Base-by-base conservation (phyloP, 2,329 filamentous ascomycete genomes). In the Macroventuria anomochaeta region DNA sequence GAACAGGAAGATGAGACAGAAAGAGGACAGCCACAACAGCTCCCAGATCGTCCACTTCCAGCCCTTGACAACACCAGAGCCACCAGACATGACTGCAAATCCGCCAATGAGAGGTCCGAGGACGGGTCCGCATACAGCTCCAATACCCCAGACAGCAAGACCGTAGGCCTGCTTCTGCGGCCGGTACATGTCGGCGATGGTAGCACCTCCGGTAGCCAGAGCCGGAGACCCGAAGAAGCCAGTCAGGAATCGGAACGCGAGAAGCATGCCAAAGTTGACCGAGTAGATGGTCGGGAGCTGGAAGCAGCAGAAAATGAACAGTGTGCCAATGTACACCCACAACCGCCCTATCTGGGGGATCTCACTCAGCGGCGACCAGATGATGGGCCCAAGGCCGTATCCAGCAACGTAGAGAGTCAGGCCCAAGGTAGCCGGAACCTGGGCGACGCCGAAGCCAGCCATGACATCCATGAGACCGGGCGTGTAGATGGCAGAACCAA, bases 401-500 rank as follows among this genome's bases (percentile, higher is more conserved):
- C 71, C 71, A 26, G 57, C 52, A 37, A 64, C 63, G 21, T 64
- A 69, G 2, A 74, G 50, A 4, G 68, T 76, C 17, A 83, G 69
- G 7, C 80, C 80, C 1, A 83, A 69, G 0, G 73, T 75, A 0
- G 78, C 78, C 1, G 73, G 77, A 12, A 81, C 75, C 29, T 77
- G 68, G 18, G 75, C 77, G 36, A 87, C 80, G 38, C 77, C 76
- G 59, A 86, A 88, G 25, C 75, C 74, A 8, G 71, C 53, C 65
- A 81, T 80, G 12, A 88, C 75, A 6, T 80, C 81, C 41, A 63
- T 52, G 4, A 68, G 63, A 17, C 67, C 70, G 2, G 76, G 70
- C 0, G 72, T 67, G 70, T 84, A 86, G 47, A 86, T 81, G 7
- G 79, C 74, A 2, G 77, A 79, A 1, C 79, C 80, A 55, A 78